Percentiles rank a stretch among this genome's conserved stretches.
Conservation (phyloP, 495 filamentous ascomycete genomes). For the Lophiostoma macrostomum region DNA sequence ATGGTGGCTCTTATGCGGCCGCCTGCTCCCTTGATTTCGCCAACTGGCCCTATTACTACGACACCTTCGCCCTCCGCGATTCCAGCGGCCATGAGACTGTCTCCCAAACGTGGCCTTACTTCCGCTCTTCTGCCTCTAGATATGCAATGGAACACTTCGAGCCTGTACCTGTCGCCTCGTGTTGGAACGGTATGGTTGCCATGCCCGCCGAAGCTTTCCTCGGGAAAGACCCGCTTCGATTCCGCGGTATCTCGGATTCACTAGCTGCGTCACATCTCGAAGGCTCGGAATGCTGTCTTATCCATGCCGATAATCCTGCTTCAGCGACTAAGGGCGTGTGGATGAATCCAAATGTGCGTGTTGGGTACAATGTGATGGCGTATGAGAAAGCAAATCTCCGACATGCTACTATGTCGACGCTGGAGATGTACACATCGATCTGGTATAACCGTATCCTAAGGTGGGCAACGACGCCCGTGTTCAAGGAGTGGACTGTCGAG, state of each 20-base stretch:
- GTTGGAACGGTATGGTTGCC: slow-evolving; percentile 11
- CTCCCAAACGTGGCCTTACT: slow-evolving; percentile 75
- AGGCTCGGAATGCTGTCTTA: slow-evolving; percentile 78
- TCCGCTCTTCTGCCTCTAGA: slow-evolving; percentile 57
- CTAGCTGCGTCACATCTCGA: slow-evolving; percentile 69
- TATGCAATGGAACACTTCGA: slow-evolving; percentile 1
- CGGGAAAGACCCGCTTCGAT: slow-evolving; percentile 48
- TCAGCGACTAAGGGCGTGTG: slow-evolving; percentile 59
- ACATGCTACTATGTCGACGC: slow-evolving; percentile 42
- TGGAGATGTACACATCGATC: slow-evolving; percentile 8
- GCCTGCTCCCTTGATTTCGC: slow-evolving; percentile 79
- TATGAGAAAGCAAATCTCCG: slow-evolving; percentile 53
- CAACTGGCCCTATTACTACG: slow-evolving; percentile 67
- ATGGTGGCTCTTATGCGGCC: slow-evolving; percentile 69
- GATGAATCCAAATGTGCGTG: slow-evolving; percentile 74
- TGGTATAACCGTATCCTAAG: slow-evolving; percentile 8
- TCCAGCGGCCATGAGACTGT: slow-evolving; percentile 57
- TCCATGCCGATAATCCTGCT: slow-evolving; percentile 69
- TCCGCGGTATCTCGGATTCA: slow-evolving; percentile 68
- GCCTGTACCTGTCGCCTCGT: not conserved
- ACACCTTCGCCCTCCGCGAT: slow-evolving; percentile 83
- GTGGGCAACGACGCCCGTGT: not conserved
- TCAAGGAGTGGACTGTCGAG: slow-evolving; percentile 1
- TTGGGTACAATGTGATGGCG: slow-evolving; percentile 61
- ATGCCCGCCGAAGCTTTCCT: slow-evolving; percentile 8